A percentile compares a stretch with the other conserved stretches of the same genome.
Conservation (phyloP, 345 rosid species). For the Eucalyptus tenuipes region DNA sequence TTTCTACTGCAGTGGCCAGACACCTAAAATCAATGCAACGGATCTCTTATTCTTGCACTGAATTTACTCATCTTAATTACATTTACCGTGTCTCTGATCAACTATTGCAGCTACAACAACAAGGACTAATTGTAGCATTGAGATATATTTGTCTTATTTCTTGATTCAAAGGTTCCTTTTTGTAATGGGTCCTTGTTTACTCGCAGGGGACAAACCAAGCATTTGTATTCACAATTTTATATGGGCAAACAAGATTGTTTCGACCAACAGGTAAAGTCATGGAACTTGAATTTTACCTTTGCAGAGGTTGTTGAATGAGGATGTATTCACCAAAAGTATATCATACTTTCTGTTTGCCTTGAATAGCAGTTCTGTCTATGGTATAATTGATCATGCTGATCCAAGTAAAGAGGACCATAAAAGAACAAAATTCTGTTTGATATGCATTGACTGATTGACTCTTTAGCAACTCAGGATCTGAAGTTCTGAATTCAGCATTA, state of each 20-base stretch:
- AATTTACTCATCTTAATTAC: not conserved
- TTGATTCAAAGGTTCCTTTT: not conserved
- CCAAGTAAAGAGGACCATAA: not conserved
- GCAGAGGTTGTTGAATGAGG: no score
- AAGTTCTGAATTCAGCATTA: not conserved
- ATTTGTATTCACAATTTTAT: conserved; percentile 78
- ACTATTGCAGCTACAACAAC: not conserved
- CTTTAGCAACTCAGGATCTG: not conserved
- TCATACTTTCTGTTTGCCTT: not conserved
- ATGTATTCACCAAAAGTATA: not conserved
- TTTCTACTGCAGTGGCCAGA: not conserved
- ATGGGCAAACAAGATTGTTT: conserved; percentile 85
- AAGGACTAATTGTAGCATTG: not conserved
- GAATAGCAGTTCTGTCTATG: not conserved
- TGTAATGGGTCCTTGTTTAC: not conserved
- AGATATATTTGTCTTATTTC: not conserved
- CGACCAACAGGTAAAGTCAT: conserved; percentile 66
- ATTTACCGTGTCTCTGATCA: not conserved
- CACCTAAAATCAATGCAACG: not conserved
- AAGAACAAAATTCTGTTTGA: not conserved
- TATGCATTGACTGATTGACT: not conserved
- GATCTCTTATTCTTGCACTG: not conserved
- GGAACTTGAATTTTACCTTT: no score
- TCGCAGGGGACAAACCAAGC: conserved; percentile 68
- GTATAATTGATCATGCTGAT: not conserved